A percentile compares a stretch with the other conserved stretches of the same genome.
These are phyloP conservation scores for Pisolithus orientalis DNA, from an alignment of 768 basidiomycete species.

Conservation along the genomic window DNA sequence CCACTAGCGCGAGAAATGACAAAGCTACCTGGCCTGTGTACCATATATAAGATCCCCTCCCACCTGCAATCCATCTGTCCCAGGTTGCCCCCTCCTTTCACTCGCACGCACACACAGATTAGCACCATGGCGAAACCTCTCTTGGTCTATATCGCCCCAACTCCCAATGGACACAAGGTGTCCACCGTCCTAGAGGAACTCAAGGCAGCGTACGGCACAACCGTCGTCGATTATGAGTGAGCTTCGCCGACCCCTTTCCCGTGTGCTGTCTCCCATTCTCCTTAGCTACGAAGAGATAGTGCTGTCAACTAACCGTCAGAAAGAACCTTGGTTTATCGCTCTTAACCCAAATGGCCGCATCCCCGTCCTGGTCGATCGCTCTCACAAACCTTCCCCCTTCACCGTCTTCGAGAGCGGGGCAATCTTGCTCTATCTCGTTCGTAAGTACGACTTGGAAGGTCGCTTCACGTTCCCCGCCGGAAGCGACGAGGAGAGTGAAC, in stretches of 20 bases:
- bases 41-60: not conserved
- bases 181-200: conserved; percentile 62
- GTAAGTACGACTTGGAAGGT: conserved; percentile 74
- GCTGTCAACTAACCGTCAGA: conserved; percentile 64
- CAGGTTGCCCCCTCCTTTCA: not conserved
- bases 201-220: conserved; percentile 41
- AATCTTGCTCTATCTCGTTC: conserved; percentile 76
- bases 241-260: conserved; percentile 1
- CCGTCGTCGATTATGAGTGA: conserved; percentile 45
- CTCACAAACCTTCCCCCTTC: conserved; percentile 48
- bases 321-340: conserved; percentile 74
- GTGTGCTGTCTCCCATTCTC: not conserved
- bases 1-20: not conserved
- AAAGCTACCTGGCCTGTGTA: not conserved
- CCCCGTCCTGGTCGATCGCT: conserved; percentile 57
- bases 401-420: conserved; percentile 72
- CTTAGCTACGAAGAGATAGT: conserved; percentile 47
- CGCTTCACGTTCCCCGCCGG: conserved; percentile 63
- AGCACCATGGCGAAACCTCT: conserved; percentile 20
- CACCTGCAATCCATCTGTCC: too few species aligned
- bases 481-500: conserved; percentile 57
- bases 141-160: conserved; percentile 34
- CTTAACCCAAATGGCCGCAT: conserved; percentile 73
- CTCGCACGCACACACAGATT: not conserved
- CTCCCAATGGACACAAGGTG: conserved; percentile 52